Evolutionary conservation across 805 yeast genomes (phyloP).

Genomic region (Teunomyces cretensis): DNA sequence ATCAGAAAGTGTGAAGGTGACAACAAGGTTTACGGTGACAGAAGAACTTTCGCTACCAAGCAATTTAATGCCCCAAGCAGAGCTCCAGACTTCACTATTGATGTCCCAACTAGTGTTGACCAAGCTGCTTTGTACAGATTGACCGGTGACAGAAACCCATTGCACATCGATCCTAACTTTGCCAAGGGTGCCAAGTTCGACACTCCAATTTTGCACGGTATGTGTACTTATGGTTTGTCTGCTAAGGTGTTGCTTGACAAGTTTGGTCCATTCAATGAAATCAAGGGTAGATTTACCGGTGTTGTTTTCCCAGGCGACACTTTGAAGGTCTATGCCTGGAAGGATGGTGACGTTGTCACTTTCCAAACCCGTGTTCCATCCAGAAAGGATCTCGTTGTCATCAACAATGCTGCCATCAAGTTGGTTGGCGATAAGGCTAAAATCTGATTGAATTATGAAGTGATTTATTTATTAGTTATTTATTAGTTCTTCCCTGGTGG

Average conservation of each 20-base stretch:
- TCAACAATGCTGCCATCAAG: constrained; percentile 84
- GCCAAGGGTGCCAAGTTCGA: constrained; percentile 86
- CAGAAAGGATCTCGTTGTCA: constrained; percentile 66
- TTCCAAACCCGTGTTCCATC: constrained; percentile 84
- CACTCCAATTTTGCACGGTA: constrained; percentile 88
- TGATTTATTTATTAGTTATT: constrained; percentile 6
- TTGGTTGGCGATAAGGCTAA: constrained; percentile 41
- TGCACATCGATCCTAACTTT: constrained; percentile 89
- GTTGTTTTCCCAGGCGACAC: constrained; percentile 95
- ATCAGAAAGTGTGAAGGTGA: constrained; percentile 70
- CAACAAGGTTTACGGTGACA: constrained; percentile 45
- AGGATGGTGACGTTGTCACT: constrained; percentile 61
- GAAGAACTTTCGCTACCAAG: constrained; percentile 61
- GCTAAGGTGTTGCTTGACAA: constrained; percentile 75
- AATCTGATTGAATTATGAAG: constrained; percentile 20
- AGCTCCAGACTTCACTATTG: constrained; percentile 65
- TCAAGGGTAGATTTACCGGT: constrained; percentile 87
- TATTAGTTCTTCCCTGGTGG: constrained; percentile 5
- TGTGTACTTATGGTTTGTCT: constrained; percentile 81
- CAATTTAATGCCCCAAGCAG: constrained; percentile 62
- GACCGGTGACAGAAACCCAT: constrained; percentile 92
- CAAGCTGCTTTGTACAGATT: constrained; percentile 89
- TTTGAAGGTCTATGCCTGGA: constrained; percentile 81
- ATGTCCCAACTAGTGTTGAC: constrained; percentile 59
- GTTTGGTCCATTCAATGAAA: constrained; percentile 78